Evolutionary conservation across 1,284 basidiomycete species (phyloP).

Genomic region (Ceratobasidium sp.): DNA sequence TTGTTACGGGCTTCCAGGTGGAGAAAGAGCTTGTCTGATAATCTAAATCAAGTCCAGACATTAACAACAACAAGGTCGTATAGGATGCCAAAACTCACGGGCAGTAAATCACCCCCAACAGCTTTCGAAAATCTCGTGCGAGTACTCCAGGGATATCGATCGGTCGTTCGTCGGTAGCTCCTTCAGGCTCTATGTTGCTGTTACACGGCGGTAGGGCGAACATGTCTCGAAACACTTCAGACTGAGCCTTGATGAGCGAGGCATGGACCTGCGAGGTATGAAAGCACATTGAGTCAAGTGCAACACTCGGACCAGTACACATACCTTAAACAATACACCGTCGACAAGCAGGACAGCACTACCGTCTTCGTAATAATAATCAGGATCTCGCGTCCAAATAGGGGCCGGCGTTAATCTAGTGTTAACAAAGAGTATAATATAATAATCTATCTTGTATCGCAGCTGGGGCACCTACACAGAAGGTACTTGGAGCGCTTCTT

Average conservation of each 20-base stretch:
- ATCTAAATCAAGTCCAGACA: background rate
- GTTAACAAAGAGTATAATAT: background rate
- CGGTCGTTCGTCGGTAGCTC: background rate
- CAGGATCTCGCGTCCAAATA: background rate
- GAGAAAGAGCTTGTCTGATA: background rate
- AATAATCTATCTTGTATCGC: too few species aligned
- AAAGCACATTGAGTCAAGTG: too few species aligned
- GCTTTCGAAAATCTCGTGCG: background rate
- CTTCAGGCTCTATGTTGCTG: background rate
- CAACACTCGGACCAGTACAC: too few species aligned
- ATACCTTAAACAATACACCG: conserved; percentile 17
- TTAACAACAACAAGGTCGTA: background rate
- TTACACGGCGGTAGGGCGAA: background rate
- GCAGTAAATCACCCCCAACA: background rate
- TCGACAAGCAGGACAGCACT: conserved; percentile 2
- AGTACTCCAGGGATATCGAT: background rate
- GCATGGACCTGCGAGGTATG: background rate
- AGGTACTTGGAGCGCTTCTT: too few species aligned
- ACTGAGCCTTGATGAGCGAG: background rate
- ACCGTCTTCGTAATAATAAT: conserved; percentile 26
- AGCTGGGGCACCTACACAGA: too few species aligned
- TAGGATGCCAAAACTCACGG: background rate
- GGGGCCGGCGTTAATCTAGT: background rate
- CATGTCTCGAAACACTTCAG: background rate
- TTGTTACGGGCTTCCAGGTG: background rate